Evolutionary conservation across 169 alveolate genomes (phyloP).

Genomic region (Eimeria sp.): DNA sequence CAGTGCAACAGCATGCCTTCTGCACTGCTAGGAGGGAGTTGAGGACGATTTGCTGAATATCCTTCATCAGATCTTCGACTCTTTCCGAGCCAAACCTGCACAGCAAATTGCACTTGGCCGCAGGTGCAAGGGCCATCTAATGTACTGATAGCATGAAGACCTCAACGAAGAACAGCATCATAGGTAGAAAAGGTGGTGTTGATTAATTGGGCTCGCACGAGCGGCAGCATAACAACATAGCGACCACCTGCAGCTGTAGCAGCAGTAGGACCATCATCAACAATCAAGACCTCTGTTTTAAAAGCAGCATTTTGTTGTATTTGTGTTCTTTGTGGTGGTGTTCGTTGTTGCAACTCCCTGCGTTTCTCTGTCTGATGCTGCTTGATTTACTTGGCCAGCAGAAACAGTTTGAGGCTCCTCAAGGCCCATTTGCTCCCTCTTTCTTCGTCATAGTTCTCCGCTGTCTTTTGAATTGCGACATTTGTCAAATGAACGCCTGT

Average conservation of each 20-base stretch:
- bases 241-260: no score
- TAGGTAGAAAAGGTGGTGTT: no score
- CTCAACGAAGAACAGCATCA: no score
- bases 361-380: not conserved
- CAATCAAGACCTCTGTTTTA: not conserved
- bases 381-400: conserved; percentile 71
- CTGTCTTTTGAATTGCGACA: conserved; percentile 94
- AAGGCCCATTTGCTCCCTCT: conserved; percentile 95
- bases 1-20: conserved; percentile 83
- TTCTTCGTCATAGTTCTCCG: conserved; percentile 93
- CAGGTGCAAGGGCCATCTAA: no score
- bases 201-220: no score
- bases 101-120: not conserved
- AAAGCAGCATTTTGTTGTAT: not conserved
- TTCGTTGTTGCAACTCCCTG: not conserved
- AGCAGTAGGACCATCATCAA: no score
- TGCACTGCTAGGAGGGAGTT: conserved; percentile 88
- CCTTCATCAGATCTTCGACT: conserved; percentile 90
- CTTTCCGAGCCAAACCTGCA: conserved; percentile 89
- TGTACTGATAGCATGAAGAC: no score
- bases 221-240: no score
- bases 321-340: not conserved
- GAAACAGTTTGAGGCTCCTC: conserved; percentile 88
- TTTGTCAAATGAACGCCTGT: conserved; percentile 91
- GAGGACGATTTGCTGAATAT: conserved; percentile 80